Evolutionary conservation across 2,329 filamentous ascomycete genomes (phyloP).

Genomic region (Nakataea oryzae): DNA sequence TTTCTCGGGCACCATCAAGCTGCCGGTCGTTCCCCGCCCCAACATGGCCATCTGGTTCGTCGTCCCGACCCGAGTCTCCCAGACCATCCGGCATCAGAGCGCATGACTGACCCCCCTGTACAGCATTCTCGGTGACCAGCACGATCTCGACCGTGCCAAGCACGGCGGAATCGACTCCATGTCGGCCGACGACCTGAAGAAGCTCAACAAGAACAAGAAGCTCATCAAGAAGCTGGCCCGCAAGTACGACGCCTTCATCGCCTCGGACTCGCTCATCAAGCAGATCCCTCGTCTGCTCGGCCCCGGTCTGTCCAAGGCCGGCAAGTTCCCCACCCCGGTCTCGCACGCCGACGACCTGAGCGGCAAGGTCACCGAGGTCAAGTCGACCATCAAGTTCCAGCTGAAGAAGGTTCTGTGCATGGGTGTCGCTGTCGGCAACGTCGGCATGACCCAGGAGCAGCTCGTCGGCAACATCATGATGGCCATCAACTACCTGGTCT

Average conservation of each 20-base stretch:
- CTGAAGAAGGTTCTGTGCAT: slow-evolving; percentile 99
- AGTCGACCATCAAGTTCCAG: slow-evolving; percentile 99
- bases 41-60: slow-evolving; percentile 15
- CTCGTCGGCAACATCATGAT: slow-evolving; percentile 98
- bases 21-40: slow-evolving; percentile 82
- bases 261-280: slow-evolving; percentile 97
- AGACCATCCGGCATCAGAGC: too few species aligned
- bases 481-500: slow-evolving; percentile 99
- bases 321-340: slow-evolving; percentile 99
- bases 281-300: slow-evolving; percentile 99
- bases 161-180: slow-evolving; percentile 98
- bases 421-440: slow-evolving; percentile 33
- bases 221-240: slow-evolving; percentile 99
- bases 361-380: slow-evolving; percentile 97
- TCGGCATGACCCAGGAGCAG: slow-evolving; percentile 34
- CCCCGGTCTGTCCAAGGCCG: slow-evolving; percentile 96
- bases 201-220: slow-evolving; percentile 99
- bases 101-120: not conserved
- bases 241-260: slow-evolving; percentile 99
- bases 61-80: not conserved
- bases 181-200: slow-evolving; percentile 98
- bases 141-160: slow-evolving; percentile 99
- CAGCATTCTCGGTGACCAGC: slow-evolving; percentile 61
- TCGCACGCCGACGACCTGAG: slow-evolving; percentile 91
- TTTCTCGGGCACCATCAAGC: slow-evolving; percentile 98